phyloP scores from a whole-genome alignment of 2,329 filamentous ascomycete genomes.

The Byssochlamys sp. region DNA sequence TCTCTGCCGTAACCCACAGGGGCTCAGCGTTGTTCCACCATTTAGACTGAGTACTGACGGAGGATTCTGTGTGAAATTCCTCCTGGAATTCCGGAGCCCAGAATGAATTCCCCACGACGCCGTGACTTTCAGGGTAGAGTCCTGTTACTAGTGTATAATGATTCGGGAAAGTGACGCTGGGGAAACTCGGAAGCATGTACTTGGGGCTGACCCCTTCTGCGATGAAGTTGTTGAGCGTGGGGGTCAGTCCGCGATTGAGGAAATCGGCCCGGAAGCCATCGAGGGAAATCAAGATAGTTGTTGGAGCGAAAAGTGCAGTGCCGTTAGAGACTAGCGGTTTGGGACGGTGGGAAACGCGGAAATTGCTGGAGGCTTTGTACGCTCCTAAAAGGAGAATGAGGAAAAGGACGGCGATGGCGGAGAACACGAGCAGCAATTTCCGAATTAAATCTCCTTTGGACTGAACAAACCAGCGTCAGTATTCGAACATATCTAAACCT shows the following conservation, averaged over 20 bases:
- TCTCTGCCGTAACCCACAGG: slow-evolving; percentile 86
- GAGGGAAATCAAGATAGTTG: slow-evolving; percentile 84
- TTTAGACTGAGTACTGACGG: slow-evolving; percentile 66
- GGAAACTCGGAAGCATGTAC: slow-evolving; percentile 91
- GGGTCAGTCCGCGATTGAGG: slow-evolving; percentile 71
- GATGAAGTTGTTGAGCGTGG: slow-evolving; percentile 67
- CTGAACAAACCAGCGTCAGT: slow-evolving; percentile 2
- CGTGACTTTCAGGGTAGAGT: slow-evolving; percentile 83
- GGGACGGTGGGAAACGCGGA: slow-evolving; percentile 17
- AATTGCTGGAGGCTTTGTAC: slow-evolving; percentile 44
- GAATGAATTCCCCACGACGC: slow-evolving; percentile 86
- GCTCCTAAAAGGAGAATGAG: slow-evolving; percentile 47
- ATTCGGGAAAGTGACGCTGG: slow-evolving; percentile 91
- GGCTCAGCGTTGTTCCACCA: slow-evolving; percentile 89
- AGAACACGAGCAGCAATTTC: slow-evolving; percentile 31
- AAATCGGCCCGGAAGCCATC: slow-evolving; percentile 96
- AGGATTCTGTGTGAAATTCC: slow-evolving; percentile 77
- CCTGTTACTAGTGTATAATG: slow-evolving; percentile 91
- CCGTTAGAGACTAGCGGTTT: slow-evolving; percentile 56
- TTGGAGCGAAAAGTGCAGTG: slow-evolving; percentile 78
- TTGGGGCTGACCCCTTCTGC: slow-evolving; percentile 75
- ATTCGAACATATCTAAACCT: background rate
- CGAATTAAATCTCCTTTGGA: slow-evolving; percentile 13
- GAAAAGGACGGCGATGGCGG: slow-evolving; percentile 45
- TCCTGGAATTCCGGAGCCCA: slow-evolving; percentile 71